Percentiles rank a stretch among this genome's conserved stretches.
These are phyloP conservation scores for Malus hybrid DNA, from an alignment of 331 rosid genomes.

Conservation along the genomic window DNA sequence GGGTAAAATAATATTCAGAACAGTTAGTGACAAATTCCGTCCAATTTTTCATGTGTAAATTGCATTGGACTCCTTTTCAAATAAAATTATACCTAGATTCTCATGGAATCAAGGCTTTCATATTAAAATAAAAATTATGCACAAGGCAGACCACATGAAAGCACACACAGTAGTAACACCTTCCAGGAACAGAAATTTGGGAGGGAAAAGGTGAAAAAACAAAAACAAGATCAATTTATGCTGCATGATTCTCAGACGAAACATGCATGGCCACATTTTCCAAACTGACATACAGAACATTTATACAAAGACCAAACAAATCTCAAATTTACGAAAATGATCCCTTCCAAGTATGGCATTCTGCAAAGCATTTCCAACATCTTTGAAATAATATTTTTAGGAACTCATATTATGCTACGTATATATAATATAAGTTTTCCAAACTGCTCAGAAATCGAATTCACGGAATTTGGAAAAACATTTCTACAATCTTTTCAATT, in stretches of 20 bases:
- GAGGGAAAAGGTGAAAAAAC: background rate
- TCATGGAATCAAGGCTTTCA: background rate
- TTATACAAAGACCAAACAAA: background rate
- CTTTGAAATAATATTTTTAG: background rate
- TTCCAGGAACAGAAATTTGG: background rate
- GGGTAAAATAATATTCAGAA: background rate
- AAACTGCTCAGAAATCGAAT: background rate
- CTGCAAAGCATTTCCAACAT: background rate
- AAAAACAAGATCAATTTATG: background rate
- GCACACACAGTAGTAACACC: background rate
- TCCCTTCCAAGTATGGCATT: background rate
- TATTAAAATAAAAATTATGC: background rate
- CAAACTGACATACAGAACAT: background rate
- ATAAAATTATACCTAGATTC: background rate
- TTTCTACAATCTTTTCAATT: background rate
- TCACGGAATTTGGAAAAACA: background rate
- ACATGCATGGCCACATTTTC: background rate
- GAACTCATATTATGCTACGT: background rate
- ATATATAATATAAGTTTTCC: background rate
- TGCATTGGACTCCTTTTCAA: background rate
- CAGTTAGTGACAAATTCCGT: background rate
- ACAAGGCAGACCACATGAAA: background rate
- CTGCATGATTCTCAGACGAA: background rate
- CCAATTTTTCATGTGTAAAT: background rate
- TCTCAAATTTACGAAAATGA: background rate